Evolutionary conservation across 768 basidiomycete genomes (phyloP), one percentile per base, ranked within the genome.

Genomic region (Tulasnella sp.): DNA sequence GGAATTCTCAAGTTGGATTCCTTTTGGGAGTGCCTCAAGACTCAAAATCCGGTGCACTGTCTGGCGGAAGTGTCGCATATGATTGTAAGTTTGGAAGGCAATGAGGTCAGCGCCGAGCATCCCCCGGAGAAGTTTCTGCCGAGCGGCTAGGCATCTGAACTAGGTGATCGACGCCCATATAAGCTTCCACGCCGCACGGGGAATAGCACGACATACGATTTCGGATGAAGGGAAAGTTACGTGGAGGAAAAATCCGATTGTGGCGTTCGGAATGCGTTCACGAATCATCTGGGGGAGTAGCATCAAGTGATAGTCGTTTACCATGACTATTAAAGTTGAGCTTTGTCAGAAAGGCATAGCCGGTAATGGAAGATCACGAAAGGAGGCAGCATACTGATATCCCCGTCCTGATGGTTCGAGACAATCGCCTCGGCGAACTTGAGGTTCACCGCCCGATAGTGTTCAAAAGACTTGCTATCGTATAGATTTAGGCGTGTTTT

Each of bases 281-380:
- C 97, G 92, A 38, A 99, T 89, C 86, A 98, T 91, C 68, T 89
- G 88, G 1, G 97, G 97, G 14, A 98, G 90, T 74, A 99, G 92
- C 88, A 98, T 93, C 73, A 99, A 91, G 83, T 99, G 97, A 85
- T 98, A 99, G 86, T 99, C 97, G 85, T 99, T 96, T 3, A 94
- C 89, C 82, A 84, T 83, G 76, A 79, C 82, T 84, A 80, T 36
- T 31, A 27, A 36, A 12, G 5, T 8, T 31, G 31, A 10, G 62
- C 31, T 36, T 36, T 36, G 19, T 81, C 71, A 78, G n/a, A 46
- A 27, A 52, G 39, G 12, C 14, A 34, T 21, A 79, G 68, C 81
- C 71, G 71, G n/a, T 80, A 79, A 76, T 75, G 79, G 52, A 16
- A 24, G 24, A 39, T 21, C 92, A 7, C 44, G 14, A 10, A n/a